phyloP scores from a whole-genome alignment of 768 basidiomycete genomes.

The Suillus spraguei region DNA sequence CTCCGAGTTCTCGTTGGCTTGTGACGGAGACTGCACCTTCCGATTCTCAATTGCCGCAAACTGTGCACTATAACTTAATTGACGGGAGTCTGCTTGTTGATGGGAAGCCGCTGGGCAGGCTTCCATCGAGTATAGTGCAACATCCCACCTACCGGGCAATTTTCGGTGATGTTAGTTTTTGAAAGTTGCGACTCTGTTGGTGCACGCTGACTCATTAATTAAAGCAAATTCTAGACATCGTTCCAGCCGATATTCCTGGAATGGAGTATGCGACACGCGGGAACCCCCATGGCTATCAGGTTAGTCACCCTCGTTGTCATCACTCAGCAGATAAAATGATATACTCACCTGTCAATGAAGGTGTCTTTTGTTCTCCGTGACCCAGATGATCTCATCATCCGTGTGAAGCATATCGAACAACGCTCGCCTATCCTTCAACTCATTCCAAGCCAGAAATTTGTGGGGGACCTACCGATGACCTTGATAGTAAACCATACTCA shows the following conservation, averaged over 20 bases:
- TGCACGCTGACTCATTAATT: slow-evolving; percentile 10
- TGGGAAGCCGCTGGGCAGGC: slow-evolving; percentile 26
- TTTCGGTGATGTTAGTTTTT: slow-evolving; percentile 24
- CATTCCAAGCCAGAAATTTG: slow-evolving; percentile 25
- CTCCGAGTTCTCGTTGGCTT: slow-evolving; percentile 27
- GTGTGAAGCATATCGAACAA: slow-evolving; percentile 11
- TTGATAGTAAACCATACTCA: slow-evolving; percentile 29
- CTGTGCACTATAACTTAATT: slow-evolving; percentile 25
- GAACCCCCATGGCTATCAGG: slow-evolving; percentile 21
- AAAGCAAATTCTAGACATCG: slow-evolving; percentile 26
- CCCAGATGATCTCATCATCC: slow-evolving; percentile 21
- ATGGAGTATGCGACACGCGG: slow-evolving; percentile 30
- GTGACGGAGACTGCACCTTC: slow-evolving; percentile 21
- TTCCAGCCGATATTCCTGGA: slow-evolving; percentile 27
- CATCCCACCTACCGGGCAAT: slow-evolving; percentile 25
- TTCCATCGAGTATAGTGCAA: slow-evolving; percentile 22
- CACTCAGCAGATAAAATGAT: background rate
- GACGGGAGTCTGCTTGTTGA: slow-evolving; percentile 31
- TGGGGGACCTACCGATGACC: slow-evolving; percentile 27
- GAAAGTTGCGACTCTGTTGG: background rate
- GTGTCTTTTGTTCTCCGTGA: slow-evolving; percentile 25
- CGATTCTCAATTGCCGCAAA: slow-evolving; percentile 18
- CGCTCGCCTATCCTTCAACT: slow-evolving; percentile 18
- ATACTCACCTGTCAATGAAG: slow-evolving; percentile 13
- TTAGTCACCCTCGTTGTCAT: slow-evolving; percentile 8